A percentile compares a stretch with the other conserved stretches of the same genome.
Evolutionary conservation across 78 protist species (phyloP).

Genomic region (Chrysochromulina tobinii): DNA sequence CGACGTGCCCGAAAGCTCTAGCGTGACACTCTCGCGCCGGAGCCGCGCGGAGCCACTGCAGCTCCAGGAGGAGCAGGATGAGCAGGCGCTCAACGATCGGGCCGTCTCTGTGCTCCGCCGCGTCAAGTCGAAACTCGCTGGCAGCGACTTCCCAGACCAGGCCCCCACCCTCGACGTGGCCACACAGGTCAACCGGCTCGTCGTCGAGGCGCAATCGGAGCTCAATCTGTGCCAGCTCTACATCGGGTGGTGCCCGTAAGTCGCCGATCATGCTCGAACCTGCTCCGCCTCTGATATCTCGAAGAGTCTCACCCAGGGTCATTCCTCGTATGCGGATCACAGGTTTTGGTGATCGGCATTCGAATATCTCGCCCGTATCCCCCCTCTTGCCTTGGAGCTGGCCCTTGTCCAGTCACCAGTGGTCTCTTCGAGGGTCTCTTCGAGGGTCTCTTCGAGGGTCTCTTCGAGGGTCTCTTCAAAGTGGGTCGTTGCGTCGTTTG

Average conservation of each 20-base stretch:
- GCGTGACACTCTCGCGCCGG: not conserved
- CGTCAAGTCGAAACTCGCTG: slow-evolving; percentile 89
- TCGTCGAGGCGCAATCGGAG: slow-evolving; percentile 88
- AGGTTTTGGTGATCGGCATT: too few species aligned
- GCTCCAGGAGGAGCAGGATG: not conserved
- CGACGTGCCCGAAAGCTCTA: not conserved
- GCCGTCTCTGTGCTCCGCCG: slow-evolving; percentile 87
- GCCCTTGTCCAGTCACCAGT: too few species aligned
- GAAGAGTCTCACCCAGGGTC: too few species aligned
- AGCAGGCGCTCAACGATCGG: slow-evolving; percentile 64
- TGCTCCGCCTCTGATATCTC: too few species aligned
- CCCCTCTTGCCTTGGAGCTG: too few species aligned
- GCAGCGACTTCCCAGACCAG: slow-evolving; percentile 74
- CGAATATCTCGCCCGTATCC: too few species aligned
- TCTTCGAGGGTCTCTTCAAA: too few species aligned
- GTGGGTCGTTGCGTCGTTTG: too few species aligned
- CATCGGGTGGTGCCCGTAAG: slow-evolving; percentile 96
- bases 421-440: too few species aligned
- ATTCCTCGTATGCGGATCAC: too few species aligned
- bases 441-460: too few species aligned
- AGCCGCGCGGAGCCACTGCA: not conserved
- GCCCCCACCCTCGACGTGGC: slow-evolving; percentile 59
- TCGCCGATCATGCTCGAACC: too few species aligned
- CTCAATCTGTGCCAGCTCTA: slow-evolving; percentile 96
- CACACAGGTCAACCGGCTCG: slow-evolving; percentile 85